Percentiles rank a stretch among this genome's conserved stretches.
These are phyloP conservation scores for Ramaria rubella DNA, from an alignment of 768 basidiomycete species.

Conservation along the genomic window DNA sequence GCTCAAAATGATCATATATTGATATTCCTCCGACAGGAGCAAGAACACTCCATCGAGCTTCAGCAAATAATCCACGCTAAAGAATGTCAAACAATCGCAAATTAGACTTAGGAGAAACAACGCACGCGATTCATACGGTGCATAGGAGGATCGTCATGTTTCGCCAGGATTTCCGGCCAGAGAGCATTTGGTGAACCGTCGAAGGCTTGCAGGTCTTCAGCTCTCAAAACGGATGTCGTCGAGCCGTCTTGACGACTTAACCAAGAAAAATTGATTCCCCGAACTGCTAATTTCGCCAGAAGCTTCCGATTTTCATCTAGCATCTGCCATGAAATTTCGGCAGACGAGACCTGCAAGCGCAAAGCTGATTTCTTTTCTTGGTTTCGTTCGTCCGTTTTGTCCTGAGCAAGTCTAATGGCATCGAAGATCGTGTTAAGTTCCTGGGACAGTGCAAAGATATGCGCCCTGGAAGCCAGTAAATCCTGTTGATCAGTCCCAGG, in stretches of 20 bases:
- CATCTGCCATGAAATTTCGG: conserved; percentile 91
- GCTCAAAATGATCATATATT: conserved; percentile 76
- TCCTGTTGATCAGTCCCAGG: conserved; percentile 41
- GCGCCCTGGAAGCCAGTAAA: conserved; percentile 61
- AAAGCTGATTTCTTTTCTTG: conserved; percentile 75
- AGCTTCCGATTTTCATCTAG: conserved; percentile 64
- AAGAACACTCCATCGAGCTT: conserved; percentile 76
- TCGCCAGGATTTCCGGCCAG: conserved; percentile 85
- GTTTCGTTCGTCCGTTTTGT: conserved; percentile 52
- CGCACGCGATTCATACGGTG: conserved; percentile 68
- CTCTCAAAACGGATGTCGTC: conserved; percentile 65
- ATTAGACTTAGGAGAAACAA: not conserved
- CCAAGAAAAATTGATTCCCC: conserved; percentile 74
- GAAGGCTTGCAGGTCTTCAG: conserved; percentile 76
- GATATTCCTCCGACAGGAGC: conserved; percentile 91
- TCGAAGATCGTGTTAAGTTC: conserved; percentile 83
- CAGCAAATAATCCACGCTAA: conserved; percentile 65
- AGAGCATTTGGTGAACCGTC: conserved; percentile 76
- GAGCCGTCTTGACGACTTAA: conserved; percentile 84
- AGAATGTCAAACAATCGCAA: conserved; percentile 1
- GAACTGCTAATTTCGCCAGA: conserved; percentile 80
- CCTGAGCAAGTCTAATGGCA: conserved; percentile 77
- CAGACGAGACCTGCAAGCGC: conserved; percentile 71
- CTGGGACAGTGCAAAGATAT: conserved; percentile 65
- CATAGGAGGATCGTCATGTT: conserved; percentile 61